Percentiles rank a stretch among this genome's conserved stretches.
phyloP scores from a whole-genome alignment of 768 basidiomycete species.

The Mycena polygramma region DNA sequence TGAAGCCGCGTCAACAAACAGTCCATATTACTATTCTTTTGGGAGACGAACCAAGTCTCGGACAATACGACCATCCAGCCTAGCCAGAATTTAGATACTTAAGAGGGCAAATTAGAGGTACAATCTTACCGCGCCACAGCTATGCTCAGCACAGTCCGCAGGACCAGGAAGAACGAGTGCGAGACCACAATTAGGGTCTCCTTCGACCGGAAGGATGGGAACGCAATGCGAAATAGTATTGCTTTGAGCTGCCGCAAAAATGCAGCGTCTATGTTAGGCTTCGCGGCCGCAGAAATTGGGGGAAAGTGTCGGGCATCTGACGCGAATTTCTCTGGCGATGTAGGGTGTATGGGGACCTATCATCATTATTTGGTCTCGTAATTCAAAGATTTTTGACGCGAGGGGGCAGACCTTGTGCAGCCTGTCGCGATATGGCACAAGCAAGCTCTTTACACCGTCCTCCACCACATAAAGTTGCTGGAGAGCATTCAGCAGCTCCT shows the following conservation, averaged over 20 bases:
- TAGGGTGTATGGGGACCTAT: slow-evolving; percentile 63
- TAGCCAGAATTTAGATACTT: slow-evolving; percentile 27
- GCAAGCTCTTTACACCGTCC: slow-evolving; percentile 72
- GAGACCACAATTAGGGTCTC: slow-evolving; percentile 80
- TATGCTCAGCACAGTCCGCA: slow-evolving; percentile 89
- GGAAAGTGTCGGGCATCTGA: slow-evolving; percentile 74
- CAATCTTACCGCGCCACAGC: slow-evolving; percentile 70
- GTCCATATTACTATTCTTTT: not conserved
- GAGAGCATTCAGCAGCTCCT: slow-evolving; percentile 62
- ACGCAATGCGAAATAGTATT: slow-evolving; percentile 78
- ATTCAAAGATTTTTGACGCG: not conserved
- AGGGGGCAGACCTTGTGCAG: slow-evolving; percentile 67
- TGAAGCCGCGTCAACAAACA: slow-evolving; percentile 36
- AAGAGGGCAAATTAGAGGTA: not conserved
- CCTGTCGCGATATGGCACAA: slow-evolving; percentile 74
- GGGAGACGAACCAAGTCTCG: slow-evolving; percentile 74
- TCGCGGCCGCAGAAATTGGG: slow-evolving; percentile 59
- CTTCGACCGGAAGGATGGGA: slow-evolving; percentile 72
- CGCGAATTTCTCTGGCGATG: slow-evolving; percentile 60
- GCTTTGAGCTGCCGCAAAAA: slow-evolving; percentile 83
- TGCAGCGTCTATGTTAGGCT: slow-evolving; percentile 75
- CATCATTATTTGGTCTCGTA: not conserved
- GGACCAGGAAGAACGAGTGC: slow-evolving; percentile 88
- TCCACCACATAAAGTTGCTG: slow-evolving; percentile 75
- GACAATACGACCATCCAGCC: slow-evolving; percentile 91